Conservation (phyloP, 2,329 filamentous ascomycete genomes). For the Ophiosphaerella herpotricha region DNA sequence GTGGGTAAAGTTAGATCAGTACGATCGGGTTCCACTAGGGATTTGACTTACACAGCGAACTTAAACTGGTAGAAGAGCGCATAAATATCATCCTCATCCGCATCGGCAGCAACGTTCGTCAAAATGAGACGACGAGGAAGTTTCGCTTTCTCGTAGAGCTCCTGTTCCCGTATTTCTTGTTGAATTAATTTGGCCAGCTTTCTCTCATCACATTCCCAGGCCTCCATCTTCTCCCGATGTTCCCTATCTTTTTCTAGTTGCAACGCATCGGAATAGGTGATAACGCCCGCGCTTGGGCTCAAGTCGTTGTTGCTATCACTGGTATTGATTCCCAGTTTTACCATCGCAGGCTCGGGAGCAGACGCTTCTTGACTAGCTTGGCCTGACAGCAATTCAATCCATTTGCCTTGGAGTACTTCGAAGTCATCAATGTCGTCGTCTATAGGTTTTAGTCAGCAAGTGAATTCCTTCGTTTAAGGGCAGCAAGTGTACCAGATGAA, state of each 20-base stretch:
- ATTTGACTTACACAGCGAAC: slow-evolving; percentile 21
- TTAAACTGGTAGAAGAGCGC: slow-evolving; percentile 17
- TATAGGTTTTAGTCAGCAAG: not conserved
- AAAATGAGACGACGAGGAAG: slow-evolving; percentile 23
- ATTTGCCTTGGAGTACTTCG: not conserved
- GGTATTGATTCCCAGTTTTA: too few relatives aligned
- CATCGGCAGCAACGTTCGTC: slow-evolving; percentile 33
- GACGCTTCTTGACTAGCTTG: too few relatives aligned
- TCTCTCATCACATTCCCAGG: slow-evolving; percentile 13
- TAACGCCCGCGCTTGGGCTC: too few relatives aligned
- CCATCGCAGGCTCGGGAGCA: too few relatives aligned
- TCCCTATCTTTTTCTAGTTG: not conserved
- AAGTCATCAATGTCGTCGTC: not conserved
- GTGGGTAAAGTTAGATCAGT: not conserved
- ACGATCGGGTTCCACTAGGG: not conserved
- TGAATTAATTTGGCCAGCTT: slow-evolving; percentile 11
- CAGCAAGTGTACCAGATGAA: not conserved
- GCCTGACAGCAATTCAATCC: not conserved
- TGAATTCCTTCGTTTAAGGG: too few relatives aligned
- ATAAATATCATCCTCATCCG: slow-evolving; percentile 19
- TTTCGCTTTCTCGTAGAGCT: slow-evolving; percentile 11
- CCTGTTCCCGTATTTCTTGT: slow-evolving; percentile 14
- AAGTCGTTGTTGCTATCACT: too few relatives aligned
- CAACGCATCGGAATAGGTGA: too few relatives aligned
- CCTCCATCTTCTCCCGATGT: slow-evolving; percentile 5